These are phyloP conservation scores for Saccharum officinarum DNA, from an alignment of 176 grass and related monocot genomes.

Conservation along the genomic window DNA sequence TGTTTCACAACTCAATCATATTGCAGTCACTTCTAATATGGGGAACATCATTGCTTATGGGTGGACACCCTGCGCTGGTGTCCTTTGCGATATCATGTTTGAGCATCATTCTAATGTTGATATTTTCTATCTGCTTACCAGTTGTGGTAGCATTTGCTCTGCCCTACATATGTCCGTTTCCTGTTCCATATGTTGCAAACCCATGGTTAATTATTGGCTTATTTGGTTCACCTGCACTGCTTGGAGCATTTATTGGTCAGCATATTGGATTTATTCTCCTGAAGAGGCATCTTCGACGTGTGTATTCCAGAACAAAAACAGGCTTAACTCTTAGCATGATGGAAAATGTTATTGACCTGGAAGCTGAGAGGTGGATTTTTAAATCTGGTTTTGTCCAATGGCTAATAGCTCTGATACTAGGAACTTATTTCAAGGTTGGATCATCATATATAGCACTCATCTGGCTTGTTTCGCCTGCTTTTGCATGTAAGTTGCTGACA, in stretches of 20 bases:
- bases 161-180: conserved; percentile 64
- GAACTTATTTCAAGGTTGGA: conserved; percentile 81
- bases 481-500: conserved; percentile 83
- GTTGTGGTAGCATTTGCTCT: conserved; percentile 68
- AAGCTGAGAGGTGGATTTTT: conserved; percentile 99
- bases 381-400: conserved; percentile 91
- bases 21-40: conserved; percentile 88
- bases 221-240: conserved; percentile 85
- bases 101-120: conserved; percentile 74
- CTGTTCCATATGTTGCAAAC: conserved; percentile 71
- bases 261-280: conserved; percentile 75
- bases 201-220: conserved; percentile 88
- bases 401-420: conserved; percentile 77
- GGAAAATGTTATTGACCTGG: conserved; percentile 59
- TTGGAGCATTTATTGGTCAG: conserved; percentile 91
- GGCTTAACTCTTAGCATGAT: conserved; percentile 26
- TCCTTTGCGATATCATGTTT: conserved; percentile 78
- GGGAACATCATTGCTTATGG: conserved; percentile 88
- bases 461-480: conserved; percentile 92
- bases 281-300: conserved; percentile 42
- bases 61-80: conserved; percentile 58
- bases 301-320: conserved; percentile 46
- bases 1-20: conserved; percentile 93
- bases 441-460: conserved; percentile 79
- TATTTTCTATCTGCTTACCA: conserved; percentile 72